Evolutionary conservation across 331 rosid species (phyloP).

Genomic region (Quercus phellos): DNA sequence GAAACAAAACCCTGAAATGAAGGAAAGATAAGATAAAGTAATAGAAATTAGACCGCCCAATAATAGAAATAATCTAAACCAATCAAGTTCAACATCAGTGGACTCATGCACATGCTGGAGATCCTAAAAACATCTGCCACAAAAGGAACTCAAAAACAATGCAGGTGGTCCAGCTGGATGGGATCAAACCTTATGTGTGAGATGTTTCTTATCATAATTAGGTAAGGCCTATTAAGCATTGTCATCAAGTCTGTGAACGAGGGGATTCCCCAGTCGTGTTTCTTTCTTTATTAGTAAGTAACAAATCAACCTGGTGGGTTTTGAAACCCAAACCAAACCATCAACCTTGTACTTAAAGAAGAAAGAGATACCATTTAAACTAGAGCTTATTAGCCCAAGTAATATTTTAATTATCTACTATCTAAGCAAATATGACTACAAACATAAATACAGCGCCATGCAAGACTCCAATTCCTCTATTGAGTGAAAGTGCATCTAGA

Average conservation of each 20-base stretch:
- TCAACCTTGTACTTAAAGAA: no score
- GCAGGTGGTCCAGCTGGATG: not conserved
- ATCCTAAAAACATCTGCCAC: not conserved
- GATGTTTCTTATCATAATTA: not conserved
- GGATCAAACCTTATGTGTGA: not conserved
- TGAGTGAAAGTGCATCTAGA: not conserved
- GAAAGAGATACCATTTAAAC: no score
- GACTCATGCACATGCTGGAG: not conserved
- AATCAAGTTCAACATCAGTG: not conserved
- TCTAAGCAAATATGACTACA: not conserved
- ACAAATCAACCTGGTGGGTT: no score
- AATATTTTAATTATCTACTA: not conserved
- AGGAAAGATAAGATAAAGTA: no score
- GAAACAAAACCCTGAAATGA: not conserved
- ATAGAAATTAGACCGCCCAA: no score
- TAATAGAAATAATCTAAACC: not conserved
- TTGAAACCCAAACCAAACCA: not conserved
- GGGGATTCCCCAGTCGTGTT: not conserved
- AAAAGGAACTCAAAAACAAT: no score
- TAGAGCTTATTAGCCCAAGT: not conserved
- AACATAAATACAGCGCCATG: not conserved
- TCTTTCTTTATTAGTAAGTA: no score
- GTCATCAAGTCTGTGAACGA: not conserved
- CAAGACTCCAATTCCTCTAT: not conserved
- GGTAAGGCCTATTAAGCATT: not conserved